phyloP scores from a whole-genome alignment of 495 filamentous ascomycete genomes.

The Chlorociboria aeruginascens region DNA sequence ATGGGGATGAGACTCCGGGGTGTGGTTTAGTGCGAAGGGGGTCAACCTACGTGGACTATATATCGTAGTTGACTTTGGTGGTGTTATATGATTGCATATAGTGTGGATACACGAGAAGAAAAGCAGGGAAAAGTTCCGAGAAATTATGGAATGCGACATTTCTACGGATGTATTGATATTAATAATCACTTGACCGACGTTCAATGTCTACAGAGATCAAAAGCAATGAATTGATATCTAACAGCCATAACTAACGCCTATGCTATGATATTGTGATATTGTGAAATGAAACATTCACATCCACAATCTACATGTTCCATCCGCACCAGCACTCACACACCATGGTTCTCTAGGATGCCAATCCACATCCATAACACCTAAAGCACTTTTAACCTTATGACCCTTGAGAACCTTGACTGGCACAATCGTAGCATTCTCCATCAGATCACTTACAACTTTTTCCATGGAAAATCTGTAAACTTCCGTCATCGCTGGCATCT shows the following conservation, averaged over 20 bases:
- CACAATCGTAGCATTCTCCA: constrained; percentile 93
- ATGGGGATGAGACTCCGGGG: too few relatives aligned
- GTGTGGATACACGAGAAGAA: too few relatives aligned
- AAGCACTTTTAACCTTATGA: constrained; percentile 64
- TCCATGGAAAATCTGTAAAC: constrained; percentile 90
- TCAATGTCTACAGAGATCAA: too few relatives aligned
- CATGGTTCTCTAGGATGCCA: constrained; percentile 92
- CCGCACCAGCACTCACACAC: constrained; percentile 87
- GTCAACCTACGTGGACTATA: too few relatives aligned
- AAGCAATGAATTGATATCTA: too few relatives aligned
- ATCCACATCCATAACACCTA: constrained; percentile 87
- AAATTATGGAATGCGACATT: too few relatives aligned
- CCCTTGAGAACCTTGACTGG: constrained; percentile 89
- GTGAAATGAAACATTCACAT: constrained; percentile 11
- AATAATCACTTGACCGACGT: too few relatives aligned
- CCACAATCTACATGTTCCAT: constrained; percentile 81
- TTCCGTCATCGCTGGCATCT: constrained; percentile 87
- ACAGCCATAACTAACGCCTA: constrained; percentile 6
- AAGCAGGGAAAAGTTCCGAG: too few relatives aligned
- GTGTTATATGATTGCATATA: too few relatives aligned
- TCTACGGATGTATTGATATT: too few relatives aligned
- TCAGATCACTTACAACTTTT: constrained; percentile 85
- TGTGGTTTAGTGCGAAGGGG: too few relatives aligned
- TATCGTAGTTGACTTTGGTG: too few relatives aligned
- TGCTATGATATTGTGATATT: constrained; percentile 11